Evolutionary conservation across 2,329 filamentous ascomycete genomes (phyloP).

Genomic region (Lasiodiplodia gonubiensis): DNA sequence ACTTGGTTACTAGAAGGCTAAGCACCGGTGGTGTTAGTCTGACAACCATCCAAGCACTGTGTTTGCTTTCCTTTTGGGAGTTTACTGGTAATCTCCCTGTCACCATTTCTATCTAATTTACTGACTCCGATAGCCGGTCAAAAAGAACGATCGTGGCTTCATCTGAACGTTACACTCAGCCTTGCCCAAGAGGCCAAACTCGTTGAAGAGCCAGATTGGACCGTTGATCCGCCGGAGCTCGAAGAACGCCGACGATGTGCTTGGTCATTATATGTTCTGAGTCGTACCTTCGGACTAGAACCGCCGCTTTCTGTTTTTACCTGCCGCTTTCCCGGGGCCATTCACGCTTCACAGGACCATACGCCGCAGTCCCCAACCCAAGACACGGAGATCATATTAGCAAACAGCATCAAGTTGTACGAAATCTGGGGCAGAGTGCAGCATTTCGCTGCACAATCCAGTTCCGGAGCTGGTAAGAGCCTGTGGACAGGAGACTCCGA

Average conservation of each 20-base stretch:
- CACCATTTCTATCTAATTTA: neutral
- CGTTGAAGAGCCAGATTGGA: conserved; percentile 7
- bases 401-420: conserved; percentile 16
- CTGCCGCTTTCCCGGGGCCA: conserved; percentile 5
- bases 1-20: neutral
- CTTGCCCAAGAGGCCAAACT: conserved; percentile 2
- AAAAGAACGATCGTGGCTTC: conserved; percentile 5
- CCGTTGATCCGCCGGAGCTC: neutral
- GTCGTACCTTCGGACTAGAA: neutral
- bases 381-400: neutral
- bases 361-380: neutral
- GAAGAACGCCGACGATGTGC: conserved; percentile 12
- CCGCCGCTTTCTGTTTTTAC: neutral
- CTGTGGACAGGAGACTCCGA: conserved; percentile 18
- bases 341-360: neutral
- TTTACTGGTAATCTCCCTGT: neutral
- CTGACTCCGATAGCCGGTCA: neutral
- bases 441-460: conserved; percentile 4
- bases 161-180: neutral
- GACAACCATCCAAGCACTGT: conserved; percentile 3
- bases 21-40: neutral
- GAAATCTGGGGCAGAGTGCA: conserved; percentile 15
- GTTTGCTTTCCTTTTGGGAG: conserved; percentile 14
- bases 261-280: conserved; percentile 14
- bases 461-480: conserved; percentile 6